Evolutionary conservation across 805 yeast genomes (phyloP).

Genomic region (Priceomyces melissophilus): DNA sequence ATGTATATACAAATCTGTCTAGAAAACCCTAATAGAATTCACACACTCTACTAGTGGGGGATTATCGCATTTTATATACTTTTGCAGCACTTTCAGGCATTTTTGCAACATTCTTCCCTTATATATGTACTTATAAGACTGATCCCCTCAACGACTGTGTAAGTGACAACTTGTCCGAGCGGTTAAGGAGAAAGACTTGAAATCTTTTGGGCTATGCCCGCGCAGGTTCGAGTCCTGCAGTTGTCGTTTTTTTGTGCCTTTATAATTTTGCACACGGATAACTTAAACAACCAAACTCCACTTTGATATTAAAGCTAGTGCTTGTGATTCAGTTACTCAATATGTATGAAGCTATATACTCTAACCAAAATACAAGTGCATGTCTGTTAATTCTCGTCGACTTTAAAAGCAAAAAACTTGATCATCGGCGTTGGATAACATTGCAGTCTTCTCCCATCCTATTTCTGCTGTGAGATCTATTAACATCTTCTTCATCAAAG

Average conservation of each 20-base stretch:
- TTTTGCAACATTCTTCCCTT: no score
- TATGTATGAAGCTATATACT: not conserved
- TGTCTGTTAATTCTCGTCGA: not conserved
- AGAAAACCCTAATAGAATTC: no score
- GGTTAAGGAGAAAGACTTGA: constrained; percentile 48
- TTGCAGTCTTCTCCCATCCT: constrained; percentile 56
- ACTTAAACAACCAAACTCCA: no score
- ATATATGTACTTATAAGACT: no score
- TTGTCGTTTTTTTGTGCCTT: constrained; percentile 30
- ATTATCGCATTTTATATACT: no score
- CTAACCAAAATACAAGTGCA: not conserved
- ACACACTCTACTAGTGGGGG: no score
- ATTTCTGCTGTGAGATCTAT: constrained; percentile 50
- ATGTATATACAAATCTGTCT: no score
- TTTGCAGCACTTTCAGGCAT: no score
- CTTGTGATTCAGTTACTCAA: no score
- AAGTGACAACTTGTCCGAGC: constrained; percentile 44
- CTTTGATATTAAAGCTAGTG: no score
- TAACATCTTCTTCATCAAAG: constrained; percentile 57
- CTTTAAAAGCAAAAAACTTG: constrained; percentile 57
- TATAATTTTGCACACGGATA: not conserved
- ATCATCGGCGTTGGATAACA: constrained; percentile 47
- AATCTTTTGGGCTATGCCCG: constrained; percentile 49
- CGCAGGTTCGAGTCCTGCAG: constrained; percentile 51
- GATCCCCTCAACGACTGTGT: not conserved